Evolutionary conservation across 257 asterid species (phyloP).

Genomic region (Gynochthodes officinalis): DNA sequence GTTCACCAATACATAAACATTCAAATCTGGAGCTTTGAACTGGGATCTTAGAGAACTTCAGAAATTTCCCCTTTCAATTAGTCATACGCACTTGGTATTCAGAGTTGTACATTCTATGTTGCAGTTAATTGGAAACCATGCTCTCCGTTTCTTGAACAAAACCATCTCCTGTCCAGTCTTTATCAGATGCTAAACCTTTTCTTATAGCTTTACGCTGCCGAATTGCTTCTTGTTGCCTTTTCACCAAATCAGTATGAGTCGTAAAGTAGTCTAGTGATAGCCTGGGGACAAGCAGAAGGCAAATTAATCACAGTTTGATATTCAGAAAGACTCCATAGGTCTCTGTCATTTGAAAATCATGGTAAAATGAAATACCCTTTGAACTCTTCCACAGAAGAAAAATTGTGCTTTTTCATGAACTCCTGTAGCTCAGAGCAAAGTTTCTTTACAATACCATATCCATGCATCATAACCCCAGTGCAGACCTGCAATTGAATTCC

Average conservation of each 20-base stretch:
- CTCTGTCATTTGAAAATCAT: not conserved
- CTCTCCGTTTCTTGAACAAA: conserved; percentile 81
- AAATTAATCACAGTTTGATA: not conserved
- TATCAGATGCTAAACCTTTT: conserved; percentile 80
- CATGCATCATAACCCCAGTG: conserved; percentile 97
- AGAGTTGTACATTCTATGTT: not conserved
- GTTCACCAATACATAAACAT: not conserved
- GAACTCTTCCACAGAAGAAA: conserved; percentile 74
- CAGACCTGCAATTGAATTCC: conserved; percentile 49
- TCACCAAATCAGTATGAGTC: conserved; percentile 66
- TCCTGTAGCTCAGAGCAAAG: conserved; percentile 85
- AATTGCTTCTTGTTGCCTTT: conserved; percentile 67
- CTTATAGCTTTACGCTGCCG: conserved; percentile 63
- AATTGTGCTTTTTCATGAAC: conserved; percentile 74
- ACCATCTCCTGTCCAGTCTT: conserved; percentile 98
- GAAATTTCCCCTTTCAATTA: not conserved
- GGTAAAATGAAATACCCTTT: conserved; percentile 49
- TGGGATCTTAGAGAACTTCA: not conserved
- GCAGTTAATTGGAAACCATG: conserved; percentile 79
- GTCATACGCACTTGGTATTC: not conserved
- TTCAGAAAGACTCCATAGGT: not conserved
- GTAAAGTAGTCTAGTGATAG: conserved; percentile 67
- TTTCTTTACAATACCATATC: conserved; percentile 74
- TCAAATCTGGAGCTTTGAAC: not conserved
- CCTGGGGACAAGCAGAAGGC: conserved; percentile 31